Percentiles rank a stretch among this genome's conserved stretches.
Conservation (phyloP, 495 filamentous ascomycete genomes). For the Penicillium lividum region DNA sequence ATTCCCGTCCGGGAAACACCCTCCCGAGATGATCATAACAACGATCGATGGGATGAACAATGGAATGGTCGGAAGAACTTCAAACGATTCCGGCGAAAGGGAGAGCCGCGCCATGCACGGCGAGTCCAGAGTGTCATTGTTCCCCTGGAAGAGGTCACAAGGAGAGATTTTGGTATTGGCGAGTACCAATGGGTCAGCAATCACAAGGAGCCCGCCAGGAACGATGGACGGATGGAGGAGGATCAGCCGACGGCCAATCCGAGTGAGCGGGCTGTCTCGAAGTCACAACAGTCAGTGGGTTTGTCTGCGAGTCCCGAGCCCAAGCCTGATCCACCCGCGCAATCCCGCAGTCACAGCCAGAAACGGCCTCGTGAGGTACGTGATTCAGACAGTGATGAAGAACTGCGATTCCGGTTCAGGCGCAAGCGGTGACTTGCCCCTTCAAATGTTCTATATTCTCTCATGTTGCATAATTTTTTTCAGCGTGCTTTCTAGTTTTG, state of each 20-base stretch:
- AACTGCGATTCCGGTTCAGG: constrained; percentile 59
- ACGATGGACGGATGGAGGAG: constrained; percentile 11
- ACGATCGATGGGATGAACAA: constrained; percentile 77
- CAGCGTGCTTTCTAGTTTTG: constrained; percentile 7
- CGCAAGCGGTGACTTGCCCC: constrained; percentile 42
- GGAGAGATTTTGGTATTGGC: constrained; percentile 79
- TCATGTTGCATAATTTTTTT: constrained; percentile 5
- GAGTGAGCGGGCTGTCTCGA: constrained; percentile 9
- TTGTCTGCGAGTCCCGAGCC: constrained; percentile 19
- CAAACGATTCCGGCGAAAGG: constrained; percentile 78
- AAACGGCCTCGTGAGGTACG: constrained; percentile 46
- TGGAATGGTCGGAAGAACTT: constrained; percentile 99
- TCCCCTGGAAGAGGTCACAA: constrained; percentile 73
- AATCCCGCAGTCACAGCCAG: constrained; percentile 25
- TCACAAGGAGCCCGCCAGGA: constrained; percentile 19
- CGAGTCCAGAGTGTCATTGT: constrained; percentile 68
- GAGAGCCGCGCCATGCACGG: constrained; percentile 43
- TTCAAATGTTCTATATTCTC: not conserved
- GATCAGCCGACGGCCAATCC: not conserved
- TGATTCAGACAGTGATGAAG: constrained; percentile 52
- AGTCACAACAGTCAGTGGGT: constrained; percentile 16
- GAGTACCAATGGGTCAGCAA: constrained; percentile 73
- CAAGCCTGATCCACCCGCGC: constrained; percentile 14
- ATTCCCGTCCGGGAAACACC: constrained; percentile 40
- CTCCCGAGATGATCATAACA: constrained; percentile 39